Conservation (phyloP, 1,284 basidiomycete genomes). For the Microstroma glucosiphilum region DNA sequence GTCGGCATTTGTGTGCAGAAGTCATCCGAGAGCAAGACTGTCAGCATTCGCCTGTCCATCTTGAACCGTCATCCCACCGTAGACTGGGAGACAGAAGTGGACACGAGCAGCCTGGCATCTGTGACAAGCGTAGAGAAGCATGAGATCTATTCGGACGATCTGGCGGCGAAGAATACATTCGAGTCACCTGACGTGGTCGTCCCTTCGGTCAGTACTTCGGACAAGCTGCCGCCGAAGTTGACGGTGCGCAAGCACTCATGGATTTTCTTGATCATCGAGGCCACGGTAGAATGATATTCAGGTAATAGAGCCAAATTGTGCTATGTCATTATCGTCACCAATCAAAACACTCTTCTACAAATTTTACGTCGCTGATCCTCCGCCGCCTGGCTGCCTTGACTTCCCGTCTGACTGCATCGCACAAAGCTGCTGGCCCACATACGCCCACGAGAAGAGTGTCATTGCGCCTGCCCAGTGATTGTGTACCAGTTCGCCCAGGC, state of each 20-base stretch:
- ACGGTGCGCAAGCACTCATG: background rate
- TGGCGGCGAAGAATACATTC: constrained; percentile 25
- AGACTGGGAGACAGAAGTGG: constrained; percentile 16
- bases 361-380: background rate
- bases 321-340: background rate
- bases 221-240: background rate
- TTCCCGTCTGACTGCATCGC: background rate
- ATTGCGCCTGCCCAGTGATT: background rate
- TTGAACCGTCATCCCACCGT: constrained; percentile 54
- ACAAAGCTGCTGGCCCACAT: constrained; percentile 6
- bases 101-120: constrained; percentile 10
- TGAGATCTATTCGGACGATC: constrained; percentile 20
- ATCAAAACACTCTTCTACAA: constrained; percentile 6
- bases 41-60: constrained; percentile 55
- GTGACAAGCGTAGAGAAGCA: constrained; percentile 23
- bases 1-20: constrained; percentile 54
- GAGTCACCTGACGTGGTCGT: constrained; percentile 21
- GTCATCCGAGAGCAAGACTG: constrained; percentile 7
- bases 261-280: background rate
- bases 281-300: no score
- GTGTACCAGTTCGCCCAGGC: background rate
- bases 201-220: constrained; percentile 11
- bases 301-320: no score
- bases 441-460: background rate
- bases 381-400: background rate